Evolutionary conservation across 177 flowering plant genomes (phyloP).

Genomic region (Vitis hybrid): DNA sequence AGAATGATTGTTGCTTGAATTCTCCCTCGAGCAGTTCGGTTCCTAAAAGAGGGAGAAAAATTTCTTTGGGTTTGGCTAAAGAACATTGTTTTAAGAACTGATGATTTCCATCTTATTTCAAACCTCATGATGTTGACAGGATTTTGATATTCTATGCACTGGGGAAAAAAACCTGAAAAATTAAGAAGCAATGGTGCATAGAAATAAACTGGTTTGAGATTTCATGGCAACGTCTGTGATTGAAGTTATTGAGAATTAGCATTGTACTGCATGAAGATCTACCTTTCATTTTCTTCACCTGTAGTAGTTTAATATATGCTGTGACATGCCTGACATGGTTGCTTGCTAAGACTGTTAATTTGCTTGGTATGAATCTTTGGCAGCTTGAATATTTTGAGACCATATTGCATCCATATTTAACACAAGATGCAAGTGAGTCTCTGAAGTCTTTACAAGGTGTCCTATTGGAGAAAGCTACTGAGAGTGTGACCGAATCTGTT

Average conservation of each 20-base stretch:
- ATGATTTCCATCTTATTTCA: not conserved
- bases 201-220: not conserved
- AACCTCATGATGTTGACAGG: not conserved
- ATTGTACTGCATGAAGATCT: not conserved
- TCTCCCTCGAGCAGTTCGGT: no score
- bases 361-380: slow-evolving; percentile 21
- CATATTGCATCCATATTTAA: slow-evolving; percentile 80
- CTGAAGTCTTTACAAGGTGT: slow-evolving; percentile 80
- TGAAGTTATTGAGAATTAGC: not conserved
- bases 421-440: slow-evolving; percentile 80
- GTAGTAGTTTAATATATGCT: not conserved
- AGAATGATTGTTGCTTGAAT: not conserved
- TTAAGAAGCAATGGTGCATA: not conserved
- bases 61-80: not conserved
- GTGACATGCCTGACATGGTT: not conserved
- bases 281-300: not conserved
- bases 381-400: slow-evolving; percentile 98
- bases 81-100: not conserved
- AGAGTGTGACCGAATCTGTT: slow-evolving; percentile 53
- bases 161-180: not conserved
- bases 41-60: no score
- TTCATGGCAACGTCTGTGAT: not conserved
- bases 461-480: slow-evolving; percentile 86
- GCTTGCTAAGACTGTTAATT: not conserved
- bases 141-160: not conserved